phyloP scores from a whole-genome alignment of 108 stramenopile species.

The Ochromonas danica region DNA sequence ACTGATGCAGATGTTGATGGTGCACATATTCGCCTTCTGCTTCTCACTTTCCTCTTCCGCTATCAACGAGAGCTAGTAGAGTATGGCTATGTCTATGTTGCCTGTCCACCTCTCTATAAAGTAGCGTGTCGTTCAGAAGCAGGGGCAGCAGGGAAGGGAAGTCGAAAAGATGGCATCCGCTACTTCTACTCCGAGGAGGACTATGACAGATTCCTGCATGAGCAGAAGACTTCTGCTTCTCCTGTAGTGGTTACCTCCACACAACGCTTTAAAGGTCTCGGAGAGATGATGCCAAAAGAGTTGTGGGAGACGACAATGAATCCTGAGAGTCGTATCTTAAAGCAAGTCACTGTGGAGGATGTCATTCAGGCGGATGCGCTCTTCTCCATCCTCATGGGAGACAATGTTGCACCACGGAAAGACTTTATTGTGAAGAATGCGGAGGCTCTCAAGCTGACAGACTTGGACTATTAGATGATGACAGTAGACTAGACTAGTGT shows the following conservation, averaged over 20 bases:
- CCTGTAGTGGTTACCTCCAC: not conserved
- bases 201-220: not conserved
- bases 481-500: no score
- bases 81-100: constrained; percentile 82
- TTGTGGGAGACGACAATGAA: constrained; percentile 94
- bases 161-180: not conserved
- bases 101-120: constrained; percentile 91
- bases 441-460: constrained; percentile 66
- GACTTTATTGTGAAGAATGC: constrained; percentile 76
- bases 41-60: constrained; percentile 88
- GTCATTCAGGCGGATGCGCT: constrained; percentile 76
- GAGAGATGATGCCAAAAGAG: constrained; percentile 94
- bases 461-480: constrained; percentile 86
- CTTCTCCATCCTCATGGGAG: constrained; percentile 82
- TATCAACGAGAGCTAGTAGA: constrained; percentile 85
- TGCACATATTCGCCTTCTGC: constrained; percentile 87
- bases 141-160: constrained; percentile 38
- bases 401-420: constrained; percentile 74
- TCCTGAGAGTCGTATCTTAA: constrained; percentile 70
- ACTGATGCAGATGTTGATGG: constrained; percentile 97
- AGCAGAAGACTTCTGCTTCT: constrained; percentile 23
- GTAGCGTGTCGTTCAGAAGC: constrained; percentile 66
- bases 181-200: not conserved
- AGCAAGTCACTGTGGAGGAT: constrained; percentile 79
- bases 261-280: constrained; percentile 73